phyloP scores from a whole-genome alignment of 257 asterid species.

The Gentiana macrophylla region DNA sequence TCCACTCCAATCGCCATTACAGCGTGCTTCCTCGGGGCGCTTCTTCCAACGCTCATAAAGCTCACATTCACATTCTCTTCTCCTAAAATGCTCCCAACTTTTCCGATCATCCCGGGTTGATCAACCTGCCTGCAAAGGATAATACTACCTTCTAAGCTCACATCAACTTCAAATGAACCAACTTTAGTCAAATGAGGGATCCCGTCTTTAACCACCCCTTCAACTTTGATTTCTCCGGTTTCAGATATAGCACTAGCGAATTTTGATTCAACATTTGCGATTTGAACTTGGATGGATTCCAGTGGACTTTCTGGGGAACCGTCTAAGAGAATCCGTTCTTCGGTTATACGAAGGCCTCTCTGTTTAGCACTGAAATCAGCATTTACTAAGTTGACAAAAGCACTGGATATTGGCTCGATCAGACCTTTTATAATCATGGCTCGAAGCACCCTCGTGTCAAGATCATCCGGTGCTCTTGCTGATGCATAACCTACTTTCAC shows the following conservation, averaged over 20 bases:
- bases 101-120: slow-evolving; percentile 95
- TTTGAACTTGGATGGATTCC: slow-evolving; percentile 64
- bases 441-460: slow-evolving; percentile 82
- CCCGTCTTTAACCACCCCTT: slow-evolving; percentile 83
- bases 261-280: slow-evolving; percentile 81
- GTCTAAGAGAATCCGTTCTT: slow-evolving; percentile 59
- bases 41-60: slow-evolving; percentile 83
- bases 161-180: slow-evolving; percentile 87
- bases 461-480: slow-evolving; percentile 83
- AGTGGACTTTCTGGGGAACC: slow-evolving; percentile 88
- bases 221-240: slow-evolving; percentile 65
- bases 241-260: slow-evolving; percentile 86
- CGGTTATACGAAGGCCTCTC: slow-evolving; percentile 63
- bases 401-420: slow-evolving; percentile 80
- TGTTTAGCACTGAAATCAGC: slow-evolving; percentile 95
- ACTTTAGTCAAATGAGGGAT: slow-evolving; percentile 75
- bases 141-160: slow-evolving; percentile 84
- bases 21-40: slow-evolving; percentile 84
- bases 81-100: slow-evolving; percentile 74
- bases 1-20: slow-evolving; percentile 96
- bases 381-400: slow-evolving; percentile 64
- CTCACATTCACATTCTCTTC: slow-evolving; percentile 84
- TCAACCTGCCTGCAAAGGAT: slow-evolving; percentile 91
- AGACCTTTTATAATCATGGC: slow-evolving; percentile 95
- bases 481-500: slow-evolving; percentile 76